Evolutionary conservation across 805 yeast genomes (phyloP).

Genomic region (Hanseniaspora nectarophila): DNA sequence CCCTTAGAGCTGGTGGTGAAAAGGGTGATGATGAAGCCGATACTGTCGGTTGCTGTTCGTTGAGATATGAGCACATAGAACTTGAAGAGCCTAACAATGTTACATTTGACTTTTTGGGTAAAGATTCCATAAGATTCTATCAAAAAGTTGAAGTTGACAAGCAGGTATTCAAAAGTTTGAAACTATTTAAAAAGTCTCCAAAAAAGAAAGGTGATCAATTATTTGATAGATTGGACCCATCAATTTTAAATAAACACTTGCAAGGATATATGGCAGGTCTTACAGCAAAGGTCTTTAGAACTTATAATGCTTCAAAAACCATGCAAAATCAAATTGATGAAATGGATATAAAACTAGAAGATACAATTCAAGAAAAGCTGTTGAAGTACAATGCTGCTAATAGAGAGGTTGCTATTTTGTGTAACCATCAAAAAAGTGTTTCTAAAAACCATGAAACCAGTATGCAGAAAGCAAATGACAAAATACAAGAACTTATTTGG

Average conservation of each 20-base stretch:
- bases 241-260: conserved; percentile 69
- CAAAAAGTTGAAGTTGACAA: conserved; percentile 85
- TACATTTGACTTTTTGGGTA: conserved; percentile 86
- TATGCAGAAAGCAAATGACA: conserved; percentile 66
- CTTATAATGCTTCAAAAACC: conserved; percentile 89
- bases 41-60: conserved; percentile 94
- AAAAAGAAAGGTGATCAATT: conserved; percentile 85
- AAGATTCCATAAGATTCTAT: conserved; percentile 81
- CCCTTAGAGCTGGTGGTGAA: conserved; percentile 96
- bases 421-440: conserved; percentile 94
- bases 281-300: conserved; percentile 95
- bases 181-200: conserved; percentile 78
- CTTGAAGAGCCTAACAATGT: conserved; percentile 77
- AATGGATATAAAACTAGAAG: conserved; percentile 60
- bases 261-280: conserved; percentile 85
- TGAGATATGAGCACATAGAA: conserved; percentile 79
- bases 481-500: conserved; percentile 73
- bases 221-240: conserved; percentile 81
- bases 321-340: conserved; percentile 89
- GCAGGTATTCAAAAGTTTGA: conserved; percentile 83
- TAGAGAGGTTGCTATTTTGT: conserved; percentile 84
- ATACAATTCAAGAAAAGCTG: conserved; percentile 77
- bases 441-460: conserved; percentile 72
- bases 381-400: conserved; percentile 88
- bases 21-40: conserved; percentile 96